phyloP scores from a whole-genome alignment of 2,329 filamentous ascomycete genomes.

The Nannizziopsis arthrosporioides region DNA sequence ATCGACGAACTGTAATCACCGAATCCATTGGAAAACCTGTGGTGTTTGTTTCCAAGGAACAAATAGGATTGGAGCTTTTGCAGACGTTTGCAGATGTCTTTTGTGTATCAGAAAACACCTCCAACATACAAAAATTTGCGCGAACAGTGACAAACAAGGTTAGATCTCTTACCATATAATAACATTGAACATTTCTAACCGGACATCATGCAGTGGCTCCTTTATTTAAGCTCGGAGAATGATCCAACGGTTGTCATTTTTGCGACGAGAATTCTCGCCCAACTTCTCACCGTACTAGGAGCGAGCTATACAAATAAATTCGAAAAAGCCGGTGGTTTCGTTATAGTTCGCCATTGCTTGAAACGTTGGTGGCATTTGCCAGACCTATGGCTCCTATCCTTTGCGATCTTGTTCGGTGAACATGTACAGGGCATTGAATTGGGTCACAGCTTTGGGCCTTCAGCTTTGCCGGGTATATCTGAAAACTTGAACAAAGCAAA shows the following conservation, averaged over 20 bases:
- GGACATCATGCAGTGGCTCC: slow-evolving; percentile 54
- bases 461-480: slow-evolving; percentile 63
- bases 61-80: slow-evolving; percentile 63
- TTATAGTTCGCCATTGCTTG: slow-evolving; percentile 68
- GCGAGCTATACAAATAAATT: slow-evolving; percentile 76
- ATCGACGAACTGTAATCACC: slow-evolving; percentile 23
- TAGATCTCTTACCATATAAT: slow-evolving; percentile 25
- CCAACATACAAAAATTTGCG: slow-evolving; percentile 73
- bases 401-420: slow-evolving; percentile 75
- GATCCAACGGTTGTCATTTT: slow-evolving; percentile 72
- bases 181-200: not conserved
- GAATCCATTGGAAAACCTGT: slow-evolving; percentile 31
- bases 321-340: slow-evolving; percentile 76
- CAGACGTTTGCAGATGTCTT: slow-evolving; percentile 66
- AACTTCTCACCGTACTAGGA: slow-evolving; percentile 73
- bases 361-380: slow-evolving; percentile 82
- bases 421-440: slow-evolving; percentile 67
- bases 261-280: slow-evolving; percentile 69
- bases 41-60: slow-evolving; percentile 45
- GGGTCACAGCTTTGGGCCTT: slow-evolving; percentile 60
- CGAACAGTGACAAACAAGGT: slow-evolving; percentile 92
- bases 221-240: slow-evolving; percentile 80
- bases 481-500: slow-evolving; percentile 45
- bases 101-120: slow-evolving; percentile 57
- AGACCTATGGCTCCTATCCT: slow-evolving; percentile 73